Evolutionary conservation across 345 rosid species (phyloP), one percentile per base, ranked within the genome.

Genomic region (Eucalyptus globulus): DNA sequence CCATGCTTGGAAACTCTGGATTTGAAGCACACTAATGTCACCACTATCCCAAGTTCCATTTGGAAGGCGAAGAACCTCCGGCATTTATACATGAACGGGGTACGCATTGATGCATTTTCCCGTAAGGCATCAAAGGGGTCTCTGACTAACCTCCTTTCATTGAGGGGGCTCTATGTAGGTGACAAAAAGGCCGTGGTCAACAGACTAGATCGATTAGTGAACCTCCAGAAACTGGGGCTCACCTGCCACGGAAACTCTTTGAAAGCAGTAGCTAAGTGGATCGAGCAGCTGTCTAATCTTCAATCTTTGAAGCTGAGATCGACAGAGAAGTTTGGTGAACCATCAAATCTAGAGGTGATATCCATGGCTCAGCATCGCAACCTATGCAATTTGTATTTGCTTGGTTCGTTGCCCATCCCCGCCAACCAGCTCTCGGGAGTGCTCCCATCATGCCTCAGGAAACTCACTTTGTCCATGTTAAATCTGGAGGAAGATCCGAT

Each of bases 401-500:
- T 90, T 9, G 94, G 94, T 62, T 83, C 9, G 47, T 17, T 93
- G 19, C 44, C 62, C 6, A 51, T 14, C 6, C 16, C 24, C 12
- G 86, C 49, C 34, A 49, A 9, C 6, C n/a, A 29, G 43, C 13
- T 15, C 22, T 62, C 17, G 4, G 56, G 7, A 34, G 7, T 34
- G 21, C 86, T 93, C 50, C 94, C 93, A 6, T 14, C 22, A 60
- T 88, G 37, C 29, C 92, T 94, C 56, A 87, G 76, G 80, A 81
- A 91, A 26, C 90, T 93, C 14, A 93, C 95, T 9, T 81, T 94
- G 90, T 92, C 95, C 9, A 83, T 92, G 90, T 90, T 93, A 29
- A 6, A 87, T 9, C 83, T 92, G 81, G 15, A 12, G 19, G 17
- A 81, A 6, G 93, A 94, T 49, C 93, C 93, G 4, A 92, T 94